These are phyloP conservation scores for Nepenthes mirabilis DNA, from an alignment of 148 eudicot species.

Conservation along the genomic window DNA sequence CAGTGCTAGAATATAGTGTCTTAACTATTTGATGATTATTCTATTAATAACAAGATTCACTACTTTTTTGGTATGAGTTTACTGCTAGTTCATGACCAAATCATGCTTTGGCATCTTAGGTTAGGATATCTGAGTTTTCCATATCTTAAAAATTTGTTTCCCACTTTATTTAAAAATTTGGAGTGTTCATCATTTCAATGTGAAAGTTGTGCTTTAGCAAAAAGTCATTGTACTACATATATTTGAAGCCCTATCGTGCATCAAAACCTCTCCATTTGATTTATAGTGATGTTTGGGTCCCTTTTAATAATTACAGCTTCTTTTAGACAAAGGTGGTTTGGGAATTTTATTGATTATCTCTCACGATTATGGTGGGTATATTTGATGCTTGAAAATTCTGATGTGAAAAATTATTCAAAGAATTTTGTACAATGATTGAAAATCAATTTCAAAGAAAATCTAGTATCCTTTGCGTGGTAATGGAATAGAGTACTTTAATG, in stretches of 20 bases:
- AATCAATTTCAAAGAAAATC: constrained; percentile 3
- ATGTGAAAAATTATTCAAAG: not conserved
- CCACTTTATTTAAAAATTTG: not conserved
- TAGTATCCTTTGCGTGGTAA: not conserved
- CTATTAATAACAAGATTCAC: not conserved
- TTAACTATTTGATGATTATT: not conserved
- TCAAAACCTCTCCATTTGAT: not conserved
- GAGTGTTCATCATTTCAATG: constrained; percentile 2
- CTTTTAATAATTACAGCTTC: not conserved
- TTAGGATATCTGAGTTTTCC: constrained; percentile 1
- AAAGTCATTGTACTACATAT: not conserved
- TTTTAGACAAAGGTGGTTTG: not conserved
- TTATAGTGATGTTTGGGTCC: constrained; percentile 2
- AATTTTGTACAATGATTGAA: constrained; percentile 1
- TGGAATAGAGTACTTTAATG: constrained; percentile 6
- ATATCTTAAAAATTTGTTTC: not conserved
- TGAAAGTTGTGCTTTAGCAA: not conserved
- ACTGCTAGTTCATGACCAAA: not conserved
- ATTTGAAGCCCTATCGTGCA: not conserved
- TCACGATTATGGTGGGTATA: not conserved
- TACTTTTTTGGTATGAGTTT: not conserved
- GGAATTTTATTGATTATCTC: not conserved
- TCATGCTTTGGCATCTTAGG: not conserved
- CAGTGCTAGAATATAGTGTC: constrained; percentile 4
- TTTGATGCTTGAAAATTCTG: not conserved